phyloP scores from a whole-genome alignment of 2,329 filamentous ascomycete genomes.

The Fusarium lyarnte region DNA sequence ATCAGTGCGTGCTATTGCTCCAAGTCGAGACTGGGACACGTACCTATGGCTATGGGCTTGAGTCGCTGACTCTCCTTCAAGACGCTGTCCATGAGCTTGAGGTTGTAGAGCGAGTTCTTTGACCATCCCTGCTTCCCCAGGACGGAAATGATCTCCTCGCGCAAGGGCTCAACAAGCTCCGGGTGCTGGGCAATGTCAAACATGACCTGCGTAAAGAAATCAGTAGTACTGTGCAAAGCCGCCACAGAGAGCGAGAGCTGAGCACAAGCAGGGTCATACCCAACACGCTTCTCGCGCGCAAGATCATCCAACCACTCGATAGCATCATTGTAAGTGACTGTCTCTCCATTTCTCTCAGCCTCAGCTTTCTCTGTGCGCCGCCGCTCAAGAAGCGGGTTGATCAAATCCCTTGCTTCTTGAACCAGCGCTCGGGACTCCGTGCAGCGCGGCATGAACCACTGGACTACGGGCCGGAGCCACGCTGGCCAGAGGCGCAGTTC shows the following conservation, averaged over 20 bases:
- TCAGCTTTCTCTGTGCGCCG: background rate
- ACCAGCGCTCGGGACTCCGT: background rate
- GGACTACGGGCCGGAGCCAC: background rate
- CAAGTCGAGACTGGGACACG: fast-evolving
- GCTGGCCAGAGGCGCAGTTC: background rate
- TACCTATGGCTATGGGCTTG: background rate
- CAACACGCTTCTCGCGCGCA: fast-evolving
- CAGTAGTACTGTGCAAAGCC: background rate
- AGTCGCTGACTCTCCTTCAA: background rate
- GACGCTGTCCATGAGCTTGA: background rate
- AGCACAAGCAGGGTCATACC: background rate
- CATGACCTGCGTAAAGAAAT: background rate
- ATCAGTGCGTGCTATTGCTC: background rate
- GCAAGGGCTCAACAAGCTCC: background rate
- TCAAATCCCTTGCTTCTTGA: fast-evolving
- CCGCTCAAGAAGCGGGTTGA: background rate
- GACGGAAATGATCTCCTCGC: background rate
- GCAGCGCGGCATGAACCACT: background rate
- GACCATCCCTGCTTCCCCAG: background rate
- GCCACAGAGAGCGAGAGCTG: background rate
- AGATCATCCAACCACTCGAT: background rate
- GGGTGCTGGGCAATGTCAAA: background rate
- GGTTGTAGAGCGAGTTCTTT: background rate
- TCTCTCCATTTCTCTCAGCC: background rate
- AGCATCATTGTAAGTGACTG: background rate